phyloP scores from a whole-genome alignment of 345 rosid species.

The Psidium friedrichsthalianum region DNA sequence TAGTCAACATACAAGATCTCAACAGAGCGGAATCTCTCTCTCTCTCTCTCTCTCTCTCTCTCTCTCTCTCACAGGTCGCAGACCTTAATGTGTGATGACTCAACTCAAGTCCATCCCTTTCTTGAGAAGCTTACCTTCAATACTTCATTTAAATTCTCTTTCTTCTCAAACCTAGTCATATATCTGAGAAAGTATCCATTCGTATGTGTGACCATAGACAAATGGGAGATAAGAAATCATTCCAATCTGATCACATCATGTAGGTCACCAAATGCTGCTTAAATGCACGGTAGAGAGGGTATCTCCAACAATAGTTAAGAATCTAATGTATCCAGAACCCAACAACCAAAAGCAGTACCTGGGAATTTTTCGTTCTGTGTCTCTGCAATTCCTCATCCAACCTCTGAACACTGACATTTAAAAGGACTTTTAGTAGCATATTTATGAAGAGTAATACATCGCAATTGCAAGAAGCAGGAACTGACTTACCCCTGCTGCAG shows the following conservation, averaged over 20 bases:
- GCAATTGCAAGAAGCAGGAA: not conserved
- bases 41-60: not conserved
- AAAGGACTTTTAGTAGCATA: constrained; percentile 10
- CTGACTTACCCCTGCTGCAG: constrained; percentile 70
- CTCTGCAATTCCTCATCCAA: constrained; percentile 70
- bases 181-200: not conserved
- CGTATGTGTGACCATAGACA: not conserved
- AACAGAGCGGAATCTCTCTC: not conserved
- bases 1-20: not conserved
- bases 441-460: not conserved
- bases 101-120: not conserved
- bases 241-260: not conserved
- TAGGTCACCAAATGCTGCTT: not conserved
- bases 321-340: not conserved
- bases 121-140: not conserved
- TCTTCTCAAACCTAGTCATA: not conserved
- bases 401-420: constrained; percentile 45
- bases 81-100: not conserved
- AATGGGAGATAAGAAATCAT: not conserved
- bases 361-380: constrained; percentile 55
- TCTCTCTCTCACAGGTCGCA: not conserved
- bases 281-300: not conserved
- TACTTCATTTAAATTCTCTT: not conserved
- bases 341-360: constrained; percentile 23
- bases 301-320: not conserved